Evolutionary conservation across 768 basidiomycete genomes (phyloP), one percentile per base, ranked within the genome.

Genomic region (Stropharia rugosoannulata): DNA sequence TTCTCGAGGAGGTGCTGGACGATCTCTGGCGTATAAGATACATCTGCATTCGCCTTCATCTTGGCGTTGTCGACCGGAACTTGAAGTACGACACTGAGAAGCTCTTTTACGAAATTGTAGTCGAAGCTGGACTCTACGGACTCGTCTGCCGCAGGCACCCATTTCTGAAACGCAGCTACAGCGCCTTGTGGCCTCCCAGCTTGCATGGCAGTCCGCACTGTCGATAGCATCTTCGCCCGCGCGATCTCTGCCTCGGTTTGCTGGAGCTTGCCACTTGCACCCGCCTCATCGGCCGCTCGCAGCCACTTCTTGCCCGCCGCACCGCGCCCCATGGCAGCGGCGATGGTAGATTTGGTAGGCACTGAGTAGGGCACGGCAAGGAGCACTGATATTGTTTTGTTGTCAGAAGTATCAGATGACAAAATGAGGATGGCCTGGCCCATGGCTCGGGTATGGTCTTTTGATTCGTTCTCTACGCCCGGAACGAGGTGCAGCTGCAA

Each of bases 161-260:
- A 93, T 40, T 79, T 75, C 59, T 82, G 80, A 64, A 89, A 93
- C 4, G 75, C 75, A 10, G 70, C 72, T 51, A 85, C 84, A 2
- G 85, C 89, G 22, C 72, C 75, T 46, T 83, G 74, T 3, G 78
- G 72, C 9, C 75, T 62, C 3, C 77, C 77, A 32, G 73, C 71
- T 39, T 70, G 65, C 57, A 89, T 70, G 3, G 73, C 75, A 3
- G 58, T 57, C 40, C 63, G 65, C 62, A 89, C 70, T 1, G 64
- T 58, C 42, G 64, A 57, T 29, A 84, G 55, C 10, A 82, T 59
- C 22, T 74, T 73, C 15, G 59, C 45, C 9, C 57, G 63, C 0
- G 61, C 57, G 2, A 47, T 43, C n/a, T 68, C 67, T n/a, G 58
- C 60, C 2, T 55, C 52, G 18, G 39, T 56, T 10, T 54, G 48